Evolutionary conservation across 805 yeast species (phyloP), one percentile per base, ranked within the genome.

Genomic region (Pichia manshurica): DNA sequence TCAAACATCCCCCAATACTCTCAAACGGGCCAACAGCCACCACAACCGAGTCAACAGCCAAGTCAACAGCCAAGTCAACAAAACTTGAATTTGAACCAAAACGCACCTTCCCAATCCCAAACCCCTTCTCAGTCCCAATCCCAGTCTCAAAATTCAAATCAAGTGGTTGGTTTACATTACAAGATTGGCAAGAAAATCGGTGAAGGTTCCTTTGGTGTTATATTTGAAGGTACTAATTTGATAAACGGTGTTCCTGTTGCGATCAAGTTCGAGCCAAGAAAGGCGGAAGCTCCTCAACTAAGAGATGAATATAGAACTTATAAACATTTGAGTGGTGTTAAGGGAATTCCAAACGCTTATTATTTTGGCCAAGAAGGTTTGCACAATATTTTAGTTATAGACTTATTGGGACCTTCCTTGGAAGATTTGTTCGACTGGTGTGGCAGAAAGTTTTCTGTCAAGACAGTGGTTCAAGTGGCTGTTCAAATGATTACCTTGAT

Each of bases 391-490:
- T 72, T 93, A 54, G 96, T 93, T 34, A 93, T 93, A 58, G 99
- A 93, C 64, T 74, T 93, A 39, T 74, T 93, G 59, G 99, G 99
- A 12, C 99, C 99, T 9, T 85, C 96, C 1, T 73, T 93, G 53
- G 99, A 93, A 65, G 99, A 93, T 67, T 72, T 93, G 55, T 93
- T 93, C 66, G 99, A 93, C 64, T 93, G 98, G 98, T 93, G 99
- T 69, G 95, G 95, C 34, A 81, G 99, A 45, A 79, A 83, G 62
- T 93, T 93, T 62, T 70, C 83, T 42, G 77, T 87, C 47, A 89
- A 90, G 66, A 89, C 98, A 4, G 96, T 87, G 41, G 93, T 84
- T 37, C 95, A 87, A 72, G 89, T 88, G 37, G 95, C 97, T 20
- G 87, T 84, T 56, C 98, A 93, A 70, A 93, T 93, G 98, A 81